phyloP scores from a whole-genome alignment of 441 rosid species.

The Populus trichocarpa region DNA sequence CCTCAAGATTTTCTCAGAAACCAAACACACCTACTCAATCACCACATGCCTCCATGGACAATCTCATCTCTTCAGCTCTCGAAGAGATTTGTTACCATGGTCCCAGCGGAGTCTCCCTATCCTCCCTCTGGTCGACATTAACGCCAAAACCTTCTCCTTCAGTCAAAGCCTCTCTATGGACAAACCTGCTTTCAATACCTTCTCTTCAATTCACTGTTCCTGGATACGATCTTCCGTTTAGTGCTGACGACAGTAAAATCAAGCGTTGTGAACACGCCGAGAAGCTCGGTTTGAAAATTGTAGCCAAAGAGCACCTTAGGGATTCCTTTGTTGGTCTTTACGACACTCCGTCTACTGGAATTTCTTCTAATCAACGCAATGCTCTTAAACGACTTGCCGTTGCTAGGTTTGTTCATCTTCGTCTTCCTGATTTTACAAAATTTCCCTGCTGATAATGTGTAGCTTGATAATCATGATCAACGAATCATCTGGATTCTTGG shows the following conservation, averaged over 20 bases:
- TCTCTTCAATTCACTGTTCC: slow-evolving; percentile 48
- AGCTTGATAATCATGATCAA: too few species aligned
- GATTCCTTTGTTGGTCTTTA: too few species aligned
- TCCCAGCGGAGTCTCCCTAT: slow-evolving; percentile 38
- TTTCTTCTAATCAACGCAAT: too few species aligned
- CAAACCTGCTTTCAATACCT: slow-evolving; percentile 54
- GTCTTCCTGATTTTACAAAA: too few species aligned
- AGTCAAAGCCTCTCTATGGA: slow-evolving; percentile 56
- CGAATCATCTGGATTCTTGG: too few species aligned
- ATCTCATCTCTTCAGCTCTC: slow-evolving; percentile 58
- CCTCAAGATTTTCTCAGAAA: neutral
- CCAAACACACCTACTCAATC: slow-evolving; percentile 10
- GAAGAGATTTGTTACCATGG: slow-evolving; percentile 79
- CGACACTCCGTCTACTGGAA: too few species aligned
- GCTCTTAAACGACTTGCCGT: too few species aligned
- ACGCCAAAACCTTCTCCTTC: slow-evolving; percentile 32
- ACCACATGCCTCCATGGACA: slow-evolving; percentile 47
- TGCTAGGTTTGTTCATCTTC: too few species aligned
- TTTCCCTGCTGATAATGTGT: too few species aligned
- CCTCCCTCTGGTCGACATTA: slow-evolving; percentile 47
- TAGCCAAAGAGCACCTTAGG: too few species aligned
- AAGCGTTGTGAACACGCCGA: slow-evolving; percentile 59
- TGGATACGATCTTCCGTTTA: slow-evolving; percentile 22
- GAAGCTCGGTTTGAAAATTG: slow-evolving; percentile 46
- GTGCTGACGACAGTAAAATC: slow-evolving; percentile 42